Percentiles rank a stretch among this genome's conserved stretches.
Conservation (phyloP, 768 basidiomycete genomes). For the Lentinula edodes region DNA sequence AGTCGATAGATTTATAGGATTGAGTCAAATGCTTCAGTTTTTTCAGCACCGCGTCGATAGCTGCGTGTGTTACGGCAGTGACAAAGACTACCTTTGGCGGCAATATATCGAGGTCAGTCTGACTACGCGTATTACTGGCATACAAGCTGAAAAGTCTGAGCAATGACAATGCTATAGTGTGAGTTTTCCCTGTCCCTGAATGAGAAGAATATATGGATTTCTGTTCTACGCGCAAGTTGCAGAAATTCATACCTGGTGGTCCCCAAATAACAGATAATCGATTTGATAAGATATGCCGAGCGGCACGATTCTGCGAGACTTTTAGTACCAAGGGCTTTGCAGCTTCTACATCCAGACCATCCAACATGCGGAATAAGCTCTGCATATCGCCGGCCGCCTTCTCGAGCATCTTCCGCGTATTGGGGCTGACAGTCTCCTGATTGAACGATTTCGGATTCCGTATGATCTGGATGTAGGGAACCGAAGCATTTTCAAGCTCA, state of each 20-base stretch:
- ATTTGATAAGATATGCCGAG: constrained; percentile 36
- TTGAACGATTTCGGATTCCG: constrained; percentile 35
- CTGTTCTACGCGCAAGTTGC: background rate
- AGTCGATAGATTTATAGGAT: constrained; percentile 30
- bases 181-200: constrained; percentile 48
- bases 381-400: constrained; percentile 34
- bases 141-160: constrained; percentile 40
- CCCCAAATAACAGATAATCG: constrained; percentile 46
- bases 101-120: constrained; percentile 7
- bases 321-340: constrained; percentile 38
- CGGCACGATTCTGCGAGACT: constrained; percentile 40
- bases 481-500: constrained; percentile 7
- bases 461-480: constrained; percentile 40
- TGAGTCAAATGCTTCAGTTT: constrained; percentile 34
- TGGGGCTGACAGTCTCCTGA: constrained; percentile 14
- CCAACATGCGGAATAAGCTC: constrained; percentile 32
- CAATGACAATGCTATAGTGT: constrained; percentile 43
- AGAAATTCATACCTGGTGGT: constrained; percentile 33
- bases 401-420: constrained; percentile 18
- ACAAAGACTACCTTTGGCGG: constrained; percentile 34
- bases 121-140: constrained; percentile 17
- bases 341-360: constrained; percentile 22
- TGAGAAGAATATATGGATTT: background rate
- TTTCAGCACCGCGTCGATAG: constrained; percentile 41
- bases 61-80: constrained; percentile 49